Conservation (phyloP, 176 grass and related monocot species). For the Phoenix dactylifera region DNA sequence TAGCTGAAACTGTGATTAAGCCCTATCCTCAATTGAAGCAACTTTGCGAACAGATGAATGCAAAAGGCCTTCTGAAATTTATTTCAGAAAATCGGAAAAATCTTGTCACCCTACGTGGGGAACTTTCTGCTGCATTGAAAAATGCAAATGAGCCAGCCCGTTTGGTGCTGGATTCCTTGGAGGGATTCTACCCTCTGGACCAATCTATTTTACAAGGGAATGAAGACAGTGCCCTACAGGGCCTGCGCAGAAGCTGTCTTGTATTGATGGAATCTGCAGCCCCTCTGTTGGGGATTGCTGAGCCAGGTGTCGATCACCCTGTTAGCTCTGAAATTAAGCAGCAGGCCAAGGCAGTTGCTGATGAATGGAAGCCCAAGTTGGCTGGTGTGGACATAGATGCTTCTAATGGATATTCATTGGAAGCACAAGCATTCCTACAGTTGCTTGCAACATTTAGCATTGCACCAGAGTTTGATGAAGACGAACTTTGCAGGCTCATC, state of each 20-base stretch:
- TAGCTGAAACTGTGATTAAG: conserved; percentile 46
- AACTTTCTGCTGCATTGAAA: conserved; percentile 66
- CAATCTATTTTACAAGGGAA: conserved; percentile 29
- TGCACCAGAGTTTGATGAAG: conserved; percentile 68
- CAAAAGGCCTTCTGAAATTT: conserved; percentile 67
- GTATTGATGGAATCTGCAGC: conserved; percentile 75
- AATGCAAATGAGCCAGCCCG: conserved; percentile 72
- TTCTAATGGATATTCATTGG: conserved; percentile 76
- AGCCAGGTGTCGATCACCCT: conserved; percentile 37
- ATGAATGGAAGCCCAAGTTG: conserved; percentile 80
- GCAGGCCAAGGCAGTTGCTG: conserved; percentile 61
- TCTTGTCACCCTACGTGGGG: conserved; percentile 47
- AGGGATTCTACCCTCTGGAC: conserved; percentile 64
- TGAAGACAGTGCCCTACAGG: conserved; percentile 40
- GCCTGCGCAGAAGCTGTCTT: conserved; percentile 69
- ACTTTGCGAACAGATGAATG: conserved; percentile 81
- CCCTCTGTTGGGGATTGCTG: conserved; percentile 37
- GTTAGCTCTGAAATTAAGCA: conserved; percentile 90
- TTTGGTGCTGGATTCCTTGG: conserved; percentile 74
- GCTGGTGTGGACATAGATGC: conserved; percentile 65
- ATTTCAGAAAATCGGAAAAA: conserved; percentile 70
- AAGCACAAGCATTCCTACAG: conserved; percentile 81
- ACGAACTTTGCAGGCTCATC: conserved; percentile 81
- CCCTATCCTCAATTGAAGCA: conserved; percentile 51
- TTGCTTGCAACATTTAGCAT: conserved; percentile 77